Evolutionary conservation across 257 asterid species (phyloP).

Genomic region (Verbascum thapsus): DNA sequence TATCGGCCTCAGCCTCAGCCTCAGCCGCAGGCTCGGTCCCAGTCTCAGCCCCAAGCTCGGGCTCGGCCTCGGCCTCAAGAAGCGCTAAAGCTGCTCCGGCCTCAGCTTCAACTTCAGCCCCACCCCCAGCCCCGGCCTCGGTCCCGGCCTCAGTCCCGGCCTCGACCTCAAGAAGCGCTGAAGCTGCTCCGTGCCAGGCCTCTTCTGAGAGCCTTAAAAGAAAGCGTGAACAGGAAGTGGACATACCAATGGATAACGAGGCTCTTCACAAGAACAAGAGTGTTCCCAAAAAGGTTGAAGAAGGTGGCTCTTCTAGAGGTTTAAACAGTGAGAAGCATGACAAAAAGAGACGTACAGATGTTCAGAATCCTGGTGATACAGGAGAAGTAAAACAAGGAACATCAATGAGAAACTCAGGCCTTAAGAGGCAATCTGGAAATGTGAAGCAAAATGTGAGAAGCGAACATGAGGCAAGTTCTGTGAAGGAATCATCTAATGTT

Average conservation of each 20-base stretch:
- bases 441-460: slow-evolving; percentile 27
- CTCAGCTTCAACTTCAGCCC: too few relatives aligned
- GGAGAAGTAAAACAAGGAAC: slow-evolving; percentile 29
- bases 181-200: slow-evolving; percentile 28
- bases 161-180: slow-evolving; percentile 21
- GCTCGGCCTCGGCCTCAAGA: too few relatives aligned
- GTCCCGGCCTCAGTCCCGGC: too few relatives aligned
- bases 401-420: slow-evolving; percentile 25
- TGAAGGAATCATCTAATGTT: slow-evolving; percentile 37
- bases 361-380: slow-evolving; percentile 11
- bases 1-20: slow-evolving; percentile 22
- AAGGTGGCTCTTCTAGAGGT: slow-evolving; percentile 29
- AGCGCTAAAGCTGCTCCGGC: too few relatives aligned
- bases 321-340: slow-evolving; percentile 32
- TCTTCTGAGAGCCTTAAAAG: slow-evolving; percentile 32
- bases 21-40: too few relatives aligned
- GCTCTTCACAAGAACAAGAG: slow-evolving; percentile 1
- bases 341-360: slow-evolving; percentile 48
- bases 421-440: slow-evolving; percentile 30
- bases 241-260: slow-evolving; percentile 16
- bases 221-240: slow-evolving; percentile 26
- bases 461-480: slow-evolving; percentile 23
- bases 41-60: too few relatives aligned
- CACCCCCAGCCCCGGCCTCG: too few relatives aligned
- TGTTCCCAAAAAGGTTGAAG: slow-evolving; percentile 26